These are phyloP conservation scores for Candida insectalens DNA, from an alignment of 805 yeast genomes.

Conservation along the genomic window DNA sequence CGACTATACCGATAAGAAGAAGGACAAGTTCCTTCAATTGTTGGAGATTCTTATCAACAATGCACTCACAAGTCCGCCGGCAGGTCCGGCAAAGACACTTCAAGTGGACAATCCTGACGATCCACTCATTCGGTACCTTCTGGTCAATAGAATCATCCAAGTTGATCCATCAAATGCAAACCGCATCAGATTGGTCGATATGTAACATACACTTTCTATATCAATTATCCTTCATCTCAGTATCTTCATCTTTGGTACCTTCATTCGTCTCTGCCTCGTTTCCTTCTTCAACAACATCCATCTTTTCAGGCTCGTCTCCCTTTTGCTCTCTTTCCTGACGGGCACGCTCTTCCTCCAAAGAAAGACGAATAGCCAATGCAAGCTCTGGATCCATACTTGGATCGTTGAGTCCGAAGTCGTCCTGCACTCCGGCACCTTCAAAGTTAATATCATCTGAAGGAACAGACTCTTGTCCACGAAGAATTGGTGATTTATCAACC, in stretches of 20 bases:
- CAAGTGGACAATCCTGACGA: conserved; percentile 24
- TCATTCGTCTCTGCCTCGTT: conserved; percentile 9
- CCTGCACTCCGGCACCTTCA: conserved; percentile 26
- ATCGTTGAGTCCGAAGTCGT: conserved; percentile 61
- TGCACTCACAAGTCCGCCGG: conserved; percentile 10
- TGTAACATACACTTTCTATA: too few relatives aligned
- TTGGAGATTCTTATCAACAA: conserved; percentile 24
- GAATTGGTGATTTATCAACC: conserved; percentile 66
- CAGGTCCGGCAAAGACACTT: conserved; percentile 9
- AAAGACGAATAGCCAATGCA: conserved; percentile 89
- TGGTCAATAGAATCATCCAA: conserved; percentile 19
- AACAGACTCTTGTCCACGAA: conserved; percentile 52
- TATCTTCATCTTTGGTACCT: conserved; percentile 4
- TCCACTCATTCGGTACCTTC: conserved; percentile 22
- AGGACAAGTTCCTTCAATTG: conserved; percentile 16
- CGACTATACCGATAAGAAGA: conserved; percentile 10
- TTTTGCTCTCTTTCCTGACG: conserved; percentile 61
- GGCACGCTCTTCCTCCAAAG: conserved; percentile 88
- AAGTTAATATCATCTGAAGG: conserved; percentile 30
- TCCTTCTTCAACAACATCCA: conserved; percentile 3
- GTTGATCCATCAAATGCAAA: conserved; percentile 19
- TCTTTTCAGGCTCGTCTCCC: conserved; percentile 9
- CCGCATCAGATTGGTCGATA: conserved; percentile 19
- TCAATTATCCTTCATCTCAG: conserved; percentile 7
- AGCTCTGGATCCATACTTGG: conserved; percentile 94